Percentiles rank a stretch among this genome's conserved stretches.
These are phyloP conservation scores for Coffea humblotiana DNA, from an alignment of 305 asterid species.

Conservation along the genomic window DNA sequence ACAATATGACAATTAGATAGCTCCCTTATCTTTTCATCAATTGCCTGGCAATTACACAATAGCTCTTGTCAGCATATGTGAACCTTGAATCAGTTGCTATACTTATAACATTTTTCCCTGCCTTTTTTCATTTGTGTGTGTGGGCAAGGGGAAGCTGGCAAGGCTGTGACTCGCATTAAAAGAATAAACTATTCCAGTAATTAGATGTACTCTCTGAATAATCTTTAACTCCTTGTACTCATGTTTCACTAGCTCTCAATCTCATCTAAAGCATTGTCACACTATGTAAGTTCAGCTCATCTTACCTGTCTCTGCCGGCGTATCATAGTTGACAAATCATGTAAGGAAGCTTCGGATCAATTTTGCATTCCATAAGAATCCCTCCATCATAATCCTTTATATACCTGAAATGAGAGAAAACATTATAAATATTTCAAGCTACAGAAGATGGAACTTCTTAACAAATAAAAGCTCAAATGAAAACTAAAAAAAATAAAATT, in stretches of 20 bases:
- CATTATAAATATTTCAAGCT: constrained; percentile 9
- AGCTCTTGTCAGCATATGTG: constrained; percentile 24
- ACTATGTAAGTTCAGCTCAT: constrained; percentile 13
- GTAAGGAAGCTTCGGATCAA: constrained; percentile 95
- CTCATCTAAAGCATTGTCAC: neutral
- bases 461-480: neutral
- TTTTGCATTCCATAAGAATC: constrained; percentile 94
- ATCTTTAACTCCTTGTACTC: neutral
- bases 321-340: constrained; percentile 93
- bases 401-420: constrained; percentile 45
- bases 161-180: neutral
- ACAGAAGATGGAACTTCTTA: constrained; percentile 13
- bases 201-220: neutral
- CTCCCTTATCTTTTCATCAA: constrained; percentile 94
- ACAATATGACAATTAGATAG: constrained; percentile 97
- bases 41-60: constrained; percentile 58
- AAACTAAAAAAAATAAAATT: neutral
- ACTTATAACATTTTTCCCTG: neutral
- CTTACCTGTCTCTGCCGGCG: constrained; percentile 89
- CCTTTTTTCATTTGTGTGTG: neutral
- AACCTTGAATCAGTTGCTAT: constrained; percentile 13
- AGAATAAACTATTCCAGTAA: neutral
- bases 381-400: constrained; percentile 98
- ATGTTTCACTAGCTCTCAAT: neutral
- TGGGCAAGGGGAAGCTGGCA: too few species aligned